phyloP scores from a whole-genome alignment of 2,329 filamentous ascomycete genomes.

The Talaromyces rugulosus region DNA sequence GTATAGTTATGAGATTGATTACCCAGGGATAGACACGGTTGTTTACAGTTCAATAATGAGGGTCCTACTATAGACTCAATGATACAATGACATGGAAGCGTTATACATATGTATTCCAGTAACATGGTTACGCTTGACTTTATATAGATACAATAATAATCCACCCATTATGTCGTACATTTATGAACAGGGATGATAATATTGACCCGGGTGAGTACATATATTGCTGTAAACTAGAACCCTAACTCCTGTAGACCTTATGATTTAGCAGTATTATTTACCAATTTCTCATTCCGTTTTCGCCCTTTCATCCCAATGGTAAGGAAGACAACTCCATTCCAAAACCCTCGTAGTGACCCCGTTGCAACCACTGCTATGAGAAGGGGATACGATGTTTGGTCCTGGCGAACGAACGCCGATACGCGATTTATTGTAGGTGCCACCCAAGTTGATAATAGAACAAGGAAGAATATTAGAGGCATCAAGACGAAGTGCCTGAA shows the following conservation, averaged over 20 bases:
- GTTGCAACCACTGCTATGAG: slow-evolving; percentile 30
- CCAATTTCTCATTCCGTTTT: slow-evolving; percentile 12
- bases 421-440: slow-evolving; percentile 35
- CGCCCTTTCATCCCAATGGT: slow-evolving; percentile 33
- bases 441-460: slow-evolving; percentile 33
- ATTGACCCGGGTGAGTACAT: no score
- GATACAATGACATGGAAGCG: no score
- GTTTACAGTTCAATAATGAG: background rate
- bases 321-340: slow-evolving; percentile 37
- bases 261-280: background rate
- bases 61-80: background rate
- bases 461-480: slow-evolving; percentile 35
- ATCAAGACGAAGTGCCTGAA: slow-evolving; percentile 38
- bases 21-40: no score
- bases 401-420: slow-evolving; percentile 25
- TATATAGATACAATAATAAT: no score
- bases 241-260: no score
- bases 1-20: background rate
- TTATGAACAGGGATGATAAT: no score
- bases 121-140: no score
- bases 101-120: no score
- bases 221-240: no score
- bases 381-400: slow-evolving; percentile 25
- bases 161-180: no score
- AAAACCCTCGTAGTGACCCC: slow-evolving; percentile 35